Evolutionary conservation across 2,329 filamentous ascomycete genomes (phyloP), one percentile per base, ranked within the genome.

Genomic region (Aspergillus brasiliensis): DNA sequence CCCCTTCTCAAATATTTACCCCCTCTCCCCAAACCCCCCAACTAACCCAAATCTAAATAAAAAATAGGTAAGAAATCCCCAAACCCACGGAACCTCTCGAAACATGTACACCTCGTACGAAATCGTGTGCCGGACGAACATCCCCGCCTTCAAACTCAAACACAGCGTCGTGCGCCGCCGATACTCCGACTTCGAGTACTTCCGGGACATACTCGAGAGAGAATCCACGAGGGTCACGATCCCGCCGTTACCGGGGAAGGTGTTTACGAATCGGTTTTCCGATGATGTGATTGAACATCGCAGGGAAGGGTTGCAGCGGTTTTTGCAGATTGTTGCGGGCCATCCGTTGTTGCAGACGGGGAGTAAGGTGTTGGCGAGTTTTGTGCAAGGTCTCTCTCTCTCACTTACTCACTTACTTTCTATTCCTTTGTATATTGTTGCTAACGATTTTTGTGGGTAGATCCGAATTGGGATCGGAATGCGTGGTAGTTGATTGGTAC

Each of bases 31-130:
- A 8, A 11, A 21, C 34, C 37, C n/a, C 37, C 46, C 17, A 37
- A 23, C 53, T 13, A 44, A 10, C 19, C 27, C 25, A 17, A 17
- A 21, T n/a, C n/a, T n/a, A 59, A 19, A 8, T 8, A 51, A 54
- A 46, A 23, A 17, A 59, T 56, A 96, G 92, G 92, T 98, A 70
- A 90, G 90, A 75, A 95, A 95, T 77, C 95, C 95, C 34, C 89
- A 92, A 80, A 97, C 93, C 27, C 92, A 96, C 78, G 95, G 96
- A 75, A 92, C 95, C 73, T 94, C 93, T 65, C 91, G 95, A 69
- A 87, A 88, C 81, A 97, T 97, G 92, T 98, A 98, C 83, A 99
- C 95, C 57, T 95, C 96, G 80, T 99, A 98, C 83, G 93, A 98
- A 79, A 97, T 99, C 74, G 86, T 96, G 70, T 97, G 95, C 82